Evolutionary conservation across 75 land plant species (phyloP).

Genomic region (Ceratopteris richardii): DNA sequence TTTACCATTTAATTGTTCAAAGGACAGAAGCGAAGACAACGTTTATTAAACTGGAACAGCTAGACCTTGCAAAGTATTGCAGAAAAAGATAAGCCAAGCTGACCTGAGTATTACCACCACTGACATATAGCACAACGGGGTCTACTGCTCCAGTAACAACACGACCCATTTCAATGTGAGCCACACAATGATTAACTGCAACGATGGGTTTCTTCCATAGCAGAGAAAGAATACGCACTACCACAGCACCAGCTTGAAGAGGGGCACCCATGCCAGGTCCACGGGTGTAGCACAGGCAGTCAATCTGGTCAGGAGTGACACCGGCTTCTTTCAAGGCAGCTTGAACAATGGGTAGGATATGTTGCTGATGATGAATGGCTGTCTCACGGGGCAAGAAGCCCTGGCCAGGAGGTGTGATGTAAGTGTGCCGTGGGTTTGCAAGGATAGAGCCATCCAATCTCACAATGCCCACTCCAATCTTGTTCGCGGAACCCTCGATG

Average conservation of each 20-base stretch:
- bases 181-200: slow-evolving; percentile 87
- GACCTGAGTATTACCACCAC: slow-evolving; percentile 90
- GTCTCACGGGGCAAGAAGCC: slow-evolving; percentile 97
- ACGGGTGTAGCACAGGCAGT: slow-evolving; percentile 86
- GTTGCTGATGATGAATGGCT: slow-evolving; percentile 84
- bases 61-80: too few species aligned
- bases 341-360: slow-evolving; percentile 61
- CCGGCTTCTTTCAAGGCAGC: slow-evolving; percentile 47
- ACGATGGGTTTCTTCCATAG: slow-evolving; percentile 84
- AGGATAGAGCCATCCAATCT: slow-evolving; percentile 67
- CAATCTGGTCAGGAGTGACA: slow-evolving; percentile 43
- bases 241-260: slow-evolving; percentile 67
- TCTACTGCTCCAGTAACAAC: slow-evolving; percentile 73
- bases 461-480: slow-evolving; percentile 89
- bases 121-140: slow-evolving; percentile 85
- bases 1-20: too few species aligned
- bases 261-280: slow-evolving; percentile 97
- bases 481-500: slow-evolving; percentile 92
- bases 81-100: too few species aligned
- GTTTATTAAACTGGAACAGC: too few species aligned
- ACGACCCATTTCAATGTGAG: slow-evolving; percentile 92
- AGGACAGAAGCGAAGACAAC: too few species aligned
- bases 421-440: slow-evolving; percentile 92
- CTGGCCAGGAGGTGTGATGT: slow-evolving; percentile 96
- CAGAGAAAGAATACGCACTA: slow-evolving; percentile 48